Evolutionary conservation across 2,329 filamentous ascomycete genomes (phyloP).

Genomic region (Beauveria varroae): DNA sequence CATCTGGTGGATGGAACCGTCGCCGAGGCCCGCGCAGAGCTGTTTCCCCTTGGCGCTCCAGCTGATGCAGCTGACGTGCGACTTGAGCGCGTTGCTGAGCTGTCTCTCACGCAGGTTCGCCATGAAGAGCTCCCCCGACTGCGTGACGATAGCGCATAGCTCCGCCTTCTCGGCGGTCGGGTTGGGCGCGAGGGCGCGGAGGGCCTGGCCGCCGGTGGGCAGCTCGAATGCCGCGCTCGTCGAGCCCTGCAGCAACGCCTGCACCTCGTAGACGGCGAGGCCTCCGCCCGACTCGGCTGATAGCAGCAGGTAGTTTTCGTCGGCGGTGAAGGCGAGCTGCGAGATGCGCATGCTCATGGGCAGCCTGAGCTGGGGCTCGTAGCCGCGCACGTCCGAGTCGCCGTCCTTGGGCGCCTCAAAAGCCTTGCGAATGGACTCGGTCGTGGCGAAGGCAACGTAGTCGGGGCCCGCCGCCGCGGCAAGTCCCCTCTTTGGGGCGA

Average conservation of each 20-base stretch:
- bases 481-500: conserved; percentile 73
- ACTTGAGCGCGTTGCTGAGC: conserved; percentile 58
- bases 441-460: conserved; percentile 65
- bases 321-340: conserved; percentile 84
- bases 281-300: conserved; percentile 76
- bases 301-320: conserved; percentile 76
- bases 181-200: conserved; percentile 74
- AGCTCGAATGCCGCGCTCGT: conserved; percentile 67
- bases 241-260: conserved; percentile 57
- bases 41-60: conserved; percentile 96
- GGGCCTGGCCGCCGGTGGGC: conserved; percentile 62
- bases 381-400: conserved; percentile 59
- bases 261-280: conserved; percentile 73
- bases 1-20: conserved; percentile 78
- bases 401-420: conserved; percentile 54
- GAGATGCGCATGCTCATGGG: conserved; percentile 69
- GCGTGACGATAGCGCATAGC: conserved; percentile 73
- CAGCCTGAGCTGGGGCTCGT: conserved; percentile 67
- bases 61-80: conserved; percentile 71
- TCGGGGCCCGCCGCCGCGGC: conserved; percentile 84
- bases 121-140: conserved; percentile 73
- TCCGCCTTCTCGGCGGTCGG: conserved; percentile 66
- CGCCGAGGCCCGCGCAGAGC: conserved; percentile 72
- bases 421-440: conserved; percentile 68
- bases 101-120: conserved; percentile 66